Percentiles rank a stretch among this genome's conserved stretches.
These are phyloP conservation scores for Taphrina betulina DNA, from an alignment of 1,139 yeast species.

Conservation along the genomic window DNA sequence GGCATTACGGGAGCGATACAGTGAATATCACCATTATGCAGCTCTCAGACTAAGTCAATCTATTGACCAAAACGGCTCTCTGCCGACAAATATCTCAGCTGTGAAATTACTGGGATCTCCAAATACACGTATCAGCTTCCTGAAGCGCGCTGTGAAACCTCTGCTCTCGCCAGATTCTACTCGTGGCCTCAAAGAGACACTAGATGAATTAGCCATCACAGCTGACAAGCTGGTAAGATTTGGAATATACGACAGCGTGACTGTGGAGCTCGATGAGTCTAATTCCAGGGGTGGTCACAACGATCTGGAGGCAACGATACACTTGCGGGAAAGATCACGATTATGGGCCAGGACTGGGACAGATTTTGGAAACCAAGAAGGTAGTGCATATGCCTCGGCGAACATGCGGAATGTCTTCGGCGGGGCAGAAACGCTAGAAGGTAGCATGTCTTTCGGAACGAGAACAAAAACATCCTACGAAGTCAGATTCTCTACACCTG, in stretches of 20 bases:
- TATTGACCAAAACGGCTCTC: conserved; percentile 38
- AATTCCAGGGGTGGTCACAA: conserved; percentile 31
- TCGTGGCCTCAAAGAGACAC: conserved; percentile 41
- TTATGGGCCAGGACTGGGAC: conserved; percentile 88
- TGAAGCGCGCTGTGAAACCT: conserved; percentile 37
- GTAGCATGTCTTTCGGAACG: conserved; percentile 80
- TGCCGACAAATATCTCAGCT: conserved; percentile 38
- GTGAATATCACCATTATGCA: conserved; percentile 6
- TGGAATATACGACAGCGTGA: conserved; percentile 52
- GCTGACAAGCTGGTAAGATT: conserved; percentile 43
- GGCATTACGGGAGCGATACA: no score
- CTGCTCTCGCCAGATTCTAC: conserved; percentile 35
- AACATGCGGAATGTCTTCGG: conserved; percentile 78
- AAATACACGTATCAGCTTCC: conserved; percentile 39
- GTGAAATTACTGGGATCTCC: conserved; percentile 39
- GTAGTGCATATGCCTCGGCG: conserved; percentile 70
- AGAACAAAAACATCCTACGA: conserved; percentile 65
- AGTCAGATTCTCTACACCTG: conserved; percentile 53
- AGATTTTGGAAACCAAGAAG: conserved; percentile 90
- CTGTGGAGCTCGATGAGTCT: conserved; percentile 43
- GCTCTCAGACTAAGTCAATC: conserved; percentile 9
- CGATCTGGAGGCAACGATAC: conserved; percentile 46
- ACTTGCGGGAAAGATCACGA: conserved; percentile 59
- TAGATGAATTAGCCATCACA: conserved; percentile 43
- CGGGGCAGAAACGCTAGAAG: conserved; percentile 75